Conservation (phyloP, 768 basidiomycete genomes). For the Leccinum subtestaceum region DNA sequence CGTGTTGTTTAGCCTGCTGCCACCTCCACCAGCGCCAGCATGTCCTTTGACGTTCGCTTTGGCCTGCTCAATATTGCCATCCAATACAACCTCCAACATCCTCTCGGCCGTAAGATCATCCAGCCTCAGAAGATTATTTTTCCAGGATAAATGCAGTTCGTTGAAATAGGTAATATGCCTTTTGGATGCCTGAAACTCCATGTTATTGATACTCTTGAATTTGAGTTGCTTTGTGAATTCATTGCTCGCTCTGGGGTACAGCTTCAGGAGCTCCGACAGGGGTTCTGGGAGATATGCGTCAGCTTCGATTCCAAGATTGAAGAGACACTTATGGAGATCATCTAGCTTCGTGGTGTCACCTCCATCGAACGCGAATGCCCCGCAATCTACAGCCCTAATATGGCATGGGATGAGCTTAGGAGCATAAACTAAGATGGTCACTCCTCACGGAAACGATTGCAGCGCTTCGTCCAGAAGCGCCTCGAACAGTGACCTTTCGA, state of each 20-base stretch:
- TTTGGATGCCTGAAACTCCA: constrained; percentile 16
- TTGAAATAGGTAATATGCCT: constrained; percentile 13
- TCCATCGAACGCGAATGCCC: constrained; percentile 2
- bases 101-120: background rate
- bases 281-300: constrained; percentile 3
- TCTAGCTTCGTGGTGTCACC: background rate
- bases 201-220: constrained; percentile 6
- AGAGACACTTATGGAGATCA: constrained; percentile 3
- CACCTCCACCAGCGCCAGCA: too few species aligned
- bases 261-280: background rate
- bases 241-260: constrained; percentile 16
- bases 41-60: background rate
- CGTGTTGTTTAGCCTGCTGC: too few species aligned
- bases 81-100: constrained; percentile 7
- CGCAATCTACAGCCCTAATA: constrained; percentile 19
- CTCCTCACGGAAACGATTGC: constrained; percentile 23
- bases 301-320: background rate
- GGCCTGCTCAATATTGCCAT: constrained; percentile 1
- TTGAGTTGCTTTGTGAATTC: background rate
- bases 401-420: background rate
- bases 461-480: constrained; percentile 23
- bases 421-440: background rate
- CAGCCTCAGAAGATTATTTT: background rate
- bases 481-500: constrained; percentile 24
- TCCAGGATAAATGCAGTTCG: background rate